Evolutionary conservation across 164 flowering plant genomes (phyloP).

Genomic region (Magnolia sinica): DNA sequence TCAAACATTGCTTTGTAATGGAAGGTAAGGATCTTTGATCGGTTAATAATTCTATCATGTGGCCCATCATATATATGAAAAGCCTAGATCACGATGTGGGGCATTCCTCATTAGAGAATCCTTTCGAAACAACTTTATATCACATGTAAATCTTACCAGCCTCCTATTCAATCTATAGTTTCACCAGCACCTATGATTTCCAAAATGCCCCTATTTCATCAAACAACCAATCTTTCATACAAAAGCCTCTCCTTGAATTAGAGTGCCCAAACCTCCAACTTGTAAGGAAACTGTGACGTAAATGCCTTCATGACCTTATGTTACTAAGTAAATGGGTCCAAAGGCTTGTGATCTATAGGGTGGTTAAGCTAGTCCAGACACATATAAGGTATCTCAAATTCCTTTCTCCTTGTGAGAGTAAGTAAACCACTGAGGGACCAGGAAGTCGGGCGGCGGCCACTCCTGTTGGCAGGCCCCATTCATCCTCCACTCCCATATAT

Average conservation of each 20-base stretch:
- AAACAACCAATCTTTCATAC: no score
- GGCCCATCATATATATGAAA: no score
- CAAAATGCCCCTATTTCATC: not conserved
- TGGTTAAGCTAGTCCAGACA: constrained; percentile 2
- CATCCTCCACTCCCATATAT: constrained; percentile 15
- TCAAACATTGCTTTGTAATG: no score
- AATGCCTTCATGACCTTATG: not conserved
- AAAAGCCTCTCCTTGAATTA: not conserved
- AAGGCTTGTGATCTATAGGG: not conserved
- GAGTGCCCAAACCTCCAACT: no score
- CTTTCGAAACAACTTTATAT: no score
- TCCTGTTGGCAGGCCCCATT: not conserved
- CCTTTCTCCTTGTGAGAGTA: constrained; percentile 3
- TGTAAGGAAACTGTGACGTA: not conserved
- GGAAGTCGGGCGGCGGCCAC: not conserved
- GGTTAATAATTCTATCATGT: no score
- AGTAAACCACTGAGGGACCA: constrained; percentile 1
- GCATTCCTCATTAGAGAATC: no score
- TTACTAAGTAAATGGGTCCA: constrained; percentile 16
- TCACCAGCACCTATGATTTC: not conserved
- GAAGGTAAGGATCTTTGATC: no score
- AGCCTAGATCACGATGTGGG: no score
- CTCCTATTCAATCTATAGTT: no score
- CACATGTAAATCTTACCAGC: no score
- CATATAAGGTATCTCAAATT: constrained; percentile 7